These are phyloP conservation scores for Erigeron canadensis DNA, from an alignment of 129 eudicot genomes.

Conservation along the genomic window DNA sequence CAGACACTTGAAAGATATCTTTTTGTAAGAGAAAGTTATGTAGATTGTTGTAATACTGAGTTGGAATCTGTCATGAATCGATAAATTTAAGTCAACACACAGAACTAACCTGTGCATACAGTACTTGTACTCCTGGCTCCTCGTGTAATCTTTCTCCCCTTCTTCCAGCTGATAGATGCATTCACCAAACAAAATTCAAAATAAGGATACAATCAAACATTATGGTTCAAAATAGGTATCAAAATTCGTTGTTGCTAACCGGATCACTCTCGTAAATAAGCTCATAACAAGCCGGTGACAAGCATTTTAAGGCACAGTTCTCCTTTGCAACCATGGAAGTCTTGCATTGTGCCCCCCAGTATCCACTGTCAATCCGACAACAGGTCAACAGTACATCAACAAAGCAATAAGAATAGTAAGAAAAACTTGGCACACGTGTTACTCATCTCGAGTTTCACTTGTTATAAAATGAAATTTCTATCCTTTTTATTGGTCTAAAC, in stretches of 20 bases:
- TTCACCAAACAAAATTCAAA: slow-evolving; percentile 1
- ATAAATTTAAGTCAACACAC: not conserved
- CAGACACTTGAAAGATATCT: too few relatives aligned
- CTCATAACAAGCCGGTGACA: slow-evolving; percentile 86
- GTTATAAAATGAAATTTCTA: not conserved
- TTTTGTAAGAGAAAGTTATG: too few relatives aligned
- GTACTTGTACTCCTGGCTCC: slow-evolving; percentile 89
- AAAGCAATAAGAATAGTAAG: slow-evolving; percentile 4
- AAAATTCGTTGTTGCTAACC: slow-evolving; percentile 38
- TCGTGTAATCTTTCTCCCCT: slow-evolving; percentile 81
- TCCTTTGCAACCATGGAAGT: slow-evolving; percentile 75
- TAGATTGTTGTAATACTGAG: not conserved
- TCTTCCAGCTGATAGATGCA: slow-evolving; percentile 67
- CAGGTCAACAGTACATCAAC: slow-evolving; percentile 13
- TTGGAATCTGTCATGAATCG: not conserved
- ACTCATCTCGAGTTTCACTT: not conserved
- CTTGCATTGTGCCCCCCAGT: slow-evolving; percentile 88
- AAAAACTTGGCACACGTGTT: slow-evolving; percentile 2
- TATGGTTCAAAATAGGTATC: not conserved
- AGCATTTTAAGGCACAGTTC: slow-evolving; percentile 81
- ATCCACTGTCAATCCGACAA: slow-evolving; percentile 53
- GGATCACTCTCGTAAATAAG: slow-evolving; percentile 93
- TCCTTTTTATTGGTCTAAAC: not conserved
- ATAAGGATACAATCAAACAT: not conserved
- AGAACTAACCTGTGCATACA: slow-evolving; percentile 80